Percentiles rank a stretch among this genome's conserved stretches.
Conservation (phyloP, 176 grass and related monocot genomes). For the Triticum monococcum region DNA sequence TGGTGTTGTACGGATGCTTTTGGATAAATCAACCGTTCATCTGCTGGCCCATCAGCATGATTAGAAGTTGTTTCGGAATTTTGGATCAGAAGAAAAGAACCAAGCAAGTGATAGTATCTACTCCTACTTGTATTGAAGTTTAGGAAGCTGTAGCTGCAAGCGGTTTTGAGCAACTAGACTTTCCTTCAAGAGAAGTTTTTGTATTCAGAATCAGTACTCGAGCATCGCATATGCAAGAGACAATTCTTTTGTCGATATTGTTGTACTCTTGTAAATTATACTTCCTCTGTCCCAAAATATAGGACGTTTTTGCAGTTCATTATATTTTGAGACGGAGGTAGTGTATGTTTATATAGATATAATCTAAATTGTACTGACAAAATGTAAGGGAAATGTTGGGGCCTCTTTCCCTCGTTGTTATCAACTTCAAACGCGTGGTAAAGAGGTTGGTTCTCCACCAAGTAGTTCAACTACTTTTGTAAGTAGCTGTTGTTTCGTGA, state of each 20-base stretch:
- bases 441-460: slow-evolving; percentile 8
- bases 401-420: no score
- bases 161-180: slow-evolving; percentile 11
- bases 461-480: slow-evolving; percentile 45
- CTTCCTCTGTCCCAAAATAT: no score
- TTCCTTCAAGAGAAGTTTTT: not conserved
- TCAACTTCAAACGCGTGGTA: no score
- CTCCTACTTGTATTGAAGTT: not conserved
- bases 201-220: not conserved
- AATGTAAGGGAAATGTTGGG: not conserved
- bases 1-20: not conserved
- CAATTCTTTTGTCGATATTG: not conserved
- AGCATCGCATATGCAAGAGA: not conserved
- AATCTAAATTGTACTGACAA: not conserved
- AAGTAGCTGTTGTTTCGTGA: slow-evolving; percentile 28
- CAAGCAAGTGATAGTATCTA: not conserved
- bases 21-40: not conserved
- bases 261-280: not conserved
- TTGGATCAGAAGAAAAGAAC: not conserved
- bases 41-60: not conserved
- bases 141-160: not conserved
- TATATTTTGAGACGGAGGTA: no score
- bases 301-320: no score
- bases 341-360: no score
- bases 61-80: not conserved